Conservation (phyloP, 306 rosid species). For the Adenanthera pavonina region DNA sequence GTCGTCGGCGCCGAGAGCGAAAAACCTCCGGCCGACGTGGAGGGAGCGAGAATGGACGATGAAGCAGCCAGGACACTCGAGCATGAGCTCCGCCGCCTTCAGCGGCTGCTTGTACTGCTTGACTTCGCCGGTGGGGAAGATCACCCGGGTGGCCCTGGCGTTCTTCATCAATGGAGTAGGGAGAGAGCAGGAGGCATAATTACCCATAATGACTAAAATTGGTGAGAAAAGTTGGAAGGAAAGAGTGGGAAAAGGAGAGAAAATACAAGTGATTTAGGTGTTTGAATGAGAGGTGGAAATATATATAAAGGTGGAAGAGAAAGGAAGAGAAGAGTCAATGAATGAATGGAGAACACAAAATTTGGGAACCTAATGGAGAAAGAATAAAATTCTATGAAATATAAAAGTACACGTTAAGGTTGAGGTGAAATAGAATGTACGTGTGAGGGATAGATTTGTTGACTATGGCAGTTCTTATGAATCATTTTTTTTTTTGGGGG, state of each 20-base stretch:
- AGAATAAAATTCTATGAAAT: no score
- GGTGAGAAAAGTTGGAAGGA: not conserved
- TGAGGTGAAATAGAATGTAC: constrained; percentile 4
- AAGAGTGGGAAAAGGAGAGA: not conserved
- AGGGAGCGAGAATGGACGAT: constrained; percentile 64
- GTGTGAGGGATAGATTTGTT: constrained; percentile 30
- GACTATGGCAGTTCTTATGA: constrained; percentile 33
- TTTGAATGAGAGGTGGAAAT: not conserved
- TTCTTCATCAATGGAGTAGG: constrained; percentile 69
- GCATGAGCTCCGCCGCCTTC: constrained; percentile 93
- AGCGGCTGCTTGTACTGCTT: constrained; percentile 58
- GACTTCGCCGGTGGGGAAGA: constrained; percentile 80
- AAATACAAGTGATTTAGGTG: not conserved
- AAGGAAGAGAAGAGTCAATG: constrained; percentile 1
- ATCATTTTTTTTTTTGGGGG: no score
- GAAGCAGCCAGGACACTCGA: constrained; percentile 69
- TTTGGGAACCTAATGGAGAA: not conserved
- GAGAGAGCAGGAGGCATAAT: constrained; percentile 75
- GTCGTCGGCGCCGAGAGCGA: constrained; percentile 78
- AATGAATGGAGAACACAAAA: not conserved
- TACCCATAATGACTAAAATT: constrained; percentile 59
- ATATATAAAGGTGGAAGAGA: not conserved
- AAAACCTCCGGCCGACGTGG: constrained; percentile 72
- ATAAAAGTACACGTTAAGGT: not conserved
- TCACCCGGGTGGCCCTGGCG: constrained; percentile 62